Evolutionary conservation across 2,329 filamentous ascomycete genomes (phyloP).

Genomic region (Colletotrichum sojae): DNA sequence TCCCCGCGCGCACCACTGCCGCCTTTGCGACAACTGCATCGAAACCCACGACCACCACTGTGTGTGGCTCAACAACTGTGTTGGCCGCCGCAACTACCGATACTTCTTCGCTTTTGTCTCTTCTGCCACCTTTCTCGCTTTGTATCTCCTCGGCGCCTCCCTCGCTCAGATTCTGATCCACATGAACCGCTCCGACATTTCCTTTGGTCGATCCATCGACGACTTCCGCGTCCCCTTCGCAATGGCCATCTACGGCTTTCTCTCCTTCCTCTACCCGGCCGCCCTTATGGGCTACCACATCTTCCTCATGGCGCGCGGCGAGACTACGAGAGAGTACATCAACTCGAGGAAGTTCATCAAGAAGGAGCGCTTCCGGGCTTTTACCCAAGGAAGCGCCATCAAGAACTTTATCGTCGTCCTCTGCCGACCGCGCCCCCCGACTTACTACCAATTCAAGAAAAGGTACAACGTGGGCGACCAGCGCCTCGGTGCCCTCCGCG

Average conservation of each 20-base stretch:
- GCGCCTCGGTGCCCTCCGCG: conserved; percentile 73
- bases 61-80: conserved; percentile 98
- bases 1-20: conserved; percentile 94
- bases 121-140: conserved; percentile 80
- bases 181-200: conserved; percentile 71
- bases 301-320: conserved; percentile 90
- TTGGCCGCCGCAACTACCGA: conserved; percentile 96
- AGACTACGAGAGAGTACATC: conserved; percentile 96
- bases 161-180: conserved; percentile 87
- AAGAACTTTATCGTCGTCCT: conserved; percentile 88
- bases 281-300: conserved; percentile 91
- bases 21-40: conserved; percentile 96
- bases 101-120: conserved; percentile 96
- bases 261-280: conserved; percentile 84
- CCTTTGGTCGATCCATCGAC: conserved; percentile 77
- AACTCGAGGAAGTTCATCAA: conserved; percentile 96
- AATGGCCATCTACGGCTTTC: conserved; percentile 85
- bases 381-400: conserved; percentile 81
- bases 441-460: conserved; percentile 89
- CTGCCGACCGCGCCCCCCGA: conserved; percentile 86
- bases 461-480: conserved; percentile 86
- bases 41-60: conserved; percentile 99
- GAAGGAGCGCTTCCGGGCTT: conserved; percentile 91
- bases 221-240: conserved; percentile 87
- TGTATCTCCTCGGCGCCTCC: conserved; percentile 83